Percentiles rank a stretch among this genome's conserved stretches.
These are phyloP conservation scores for Dipodascopsis uninucleata DNA, from an alignment of 805 yeast genomes.

Conservation along the genomic window DNA sequence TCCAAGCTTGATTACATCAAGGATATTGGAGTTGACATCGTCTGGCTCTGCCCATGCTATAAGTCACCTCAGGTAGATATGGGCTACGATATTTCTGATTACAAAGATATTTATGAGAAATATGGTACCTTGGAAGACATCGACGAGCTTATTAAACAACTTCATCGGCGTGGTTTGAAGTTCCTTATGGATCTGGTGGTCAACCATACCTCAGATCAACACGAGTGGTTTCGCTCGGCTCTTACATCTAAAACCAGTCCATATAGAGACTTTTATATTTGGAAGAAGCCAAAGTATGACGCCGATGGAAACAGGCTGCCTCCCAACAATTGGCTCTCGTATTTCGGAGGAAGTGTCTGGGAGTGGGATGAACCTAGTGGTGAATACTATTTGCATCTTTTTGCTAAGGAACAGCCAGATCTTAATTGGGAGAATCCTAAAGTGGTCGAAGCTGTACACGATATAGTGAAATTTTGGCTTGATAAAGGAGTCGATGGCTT, in stretches of 20 bases:
- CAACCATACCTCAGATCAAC: constrained; percentile 55
- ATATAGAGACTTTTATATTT: constrained; percentile 60
- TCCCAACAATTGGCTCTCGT: constrained; percentile 56
- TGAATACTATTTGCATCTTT: constrained; percentile 54
- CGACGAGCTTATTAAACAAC: constrained; percentile 47
- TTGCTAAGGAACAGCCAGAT: constrained; percentile 58
- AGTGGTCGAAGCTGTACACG: constrained; percentile 42
- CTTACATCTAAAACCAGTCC: constrained; percentile 50
- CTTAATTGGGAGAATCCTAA: constrained; percentile 57
- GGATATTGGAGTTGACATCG: constrained; percentile 47
- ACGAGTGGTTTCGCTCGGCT: constrained; percentile 57
- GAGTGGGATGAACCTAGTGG: constrained; percentile 50
- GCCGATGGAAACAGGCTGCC: constrained; percentile 50
- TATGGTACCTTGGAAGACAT: constrained; percentile 56
- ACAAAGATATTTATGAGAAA: constrained; percentile 49
- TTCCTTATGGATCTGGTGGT: constrained; percentile 55
- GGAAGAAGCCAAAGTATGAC: constrained; percentile 49
- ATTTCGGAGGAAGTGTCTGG: constrained; percentile 51
- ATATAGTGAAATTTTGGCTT: constrained; percentile 53
- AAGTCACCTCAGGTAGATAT: constrained; percentile 60
- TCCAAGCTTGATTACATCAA: constrained; percentile 52
- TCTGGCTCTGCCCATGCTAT: constrained; percentile 59
- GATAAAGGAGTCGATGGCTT: constrained; percentile 58
- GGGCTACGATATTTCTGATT: constrained; percentile 62
- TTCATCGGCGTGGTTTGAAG: constrained; percentile 50